Percentiles rank a stretch among this genome's conserved stretches.
Conservation (phyloP, 768 basidiomycete species). For the Clitopilus passeckerianus region DNA sequence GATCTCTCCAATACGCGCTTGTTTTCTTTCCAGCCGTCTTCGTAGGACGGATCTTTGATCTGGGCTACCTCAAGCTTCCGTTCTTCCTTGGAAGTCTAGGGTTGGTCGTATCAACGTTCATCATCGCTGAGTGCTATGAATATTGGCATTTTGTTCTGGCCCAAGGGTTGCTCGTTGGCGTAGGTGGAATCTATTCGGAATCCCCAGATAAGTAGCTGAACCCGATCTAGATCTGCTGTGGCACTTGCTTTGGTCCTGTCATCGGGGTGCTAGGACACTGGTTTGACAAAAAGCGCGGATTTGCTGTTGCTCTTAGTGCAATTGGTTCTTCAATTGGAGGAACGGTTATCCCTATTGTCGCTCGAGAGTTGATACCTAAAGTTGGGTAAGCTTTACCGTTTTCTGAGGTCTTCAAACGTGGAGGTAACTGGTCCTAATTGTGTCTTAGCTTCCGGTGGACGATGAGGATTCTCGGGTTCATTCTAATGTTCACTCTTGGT, state of each 20-base stretch:
- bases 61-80: slow-evolving; percentile 50
- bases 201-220: background rate
- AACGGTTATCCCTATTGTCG: slow-evolving; percentile 53
- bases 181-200: slow-evolving; percentile 16
- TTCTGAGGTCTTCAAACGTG: background rate
- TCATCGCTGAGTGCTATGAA: slow-evolving; percentile 51
- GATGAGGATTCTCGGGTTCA: slow-evolving; percentile 59
- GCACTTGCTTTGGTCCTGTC: slow-evolving; percentile 40
- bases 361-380: slow-evolving; percentile 43
- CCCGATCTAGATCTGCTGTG: slow-evolving; percentile 10
- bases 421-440: background rate
- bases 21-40: slow-evolving; percentile 46
- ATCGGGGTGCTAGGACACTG: slow-evolving; percentile 55
- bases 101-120: slow-evolving; percentile 44
- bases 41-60: slow-evolving; percentile 55
- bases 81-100: slow-evolving; percentile 36
- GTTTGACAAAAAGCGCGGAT: slow-evolving; percentile 51
- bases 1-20: slow-evolving; percentile 39
- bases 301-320: slow-evolving; percentile 51
- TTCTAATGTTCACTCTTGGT: slow-evolving; percentile 42
- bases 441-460: slow-evolving; percentile 60
- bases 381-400: slow-evolving; percentile 41
- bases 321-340: slow-evolving; percentile 59
- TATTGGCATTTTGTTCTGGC: slow-evolving; percentile 68
- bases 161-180: slow-evolving; percentile 55